Evolutionary conservation across 257 asterid species (phyloP), one percentile per base, ranked within the genome.

Genomic region (Nicotiana knightiana): DNA sequence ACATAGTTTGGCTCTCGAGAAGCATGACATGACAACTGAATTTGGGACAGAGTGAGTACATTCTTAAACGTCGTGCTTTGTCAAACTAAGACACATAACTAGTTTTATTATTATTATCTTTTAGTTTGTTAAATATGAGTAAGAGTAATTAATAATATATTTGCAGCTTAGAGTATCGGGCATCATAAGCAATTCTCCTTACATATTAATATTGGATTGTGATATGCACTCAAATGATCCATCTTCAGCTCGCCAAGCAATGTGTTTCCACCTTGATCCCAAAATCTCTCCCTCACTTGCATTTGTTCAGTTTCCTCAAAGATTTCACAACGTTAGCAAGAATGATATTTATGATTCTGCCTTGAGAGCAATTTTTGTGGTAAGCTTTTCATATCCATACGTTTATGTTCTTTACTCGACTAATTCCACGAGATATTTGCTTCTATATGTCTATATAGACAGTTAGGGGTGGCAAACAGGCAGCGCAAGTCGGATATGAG

Each of bases 91-190:
- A 55, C 61, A 2, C 61, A 55, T 55, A 58, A 58, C 35, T 62
- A 5, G 17, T 24, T 24, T 62, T 26, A 1, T 62, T 26, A 9
- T 26, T 24, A 4, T 62, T n/a, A n/a, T 13, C 15, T 18, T 17
- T 17, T 6, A 58, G 1, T 58, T 15, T 55, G 8, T 55, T 55
- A 15, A 58, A 58, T 58, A 1, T 17, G 12, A 71, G 6, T 3
- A 13, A 21, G 24, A 46, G 79, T 46, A 24, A 48, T 75, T 9
- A 75, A 15, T 75, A 10, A 26, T 55, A 28, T 37, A 1, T 65
- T 46, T 86, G 88, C 94, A 92, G 98, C 89, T 91, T 35, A 82
- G 98, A 58, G 97, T 89, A 18, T 92, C 98, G 4, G 92, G 91
- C 3, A 67, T 86, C 46, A 53, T 91, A 53, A 93, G 96, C 91